Base-by-base conservation (phyloP, 1,139 yeast genomes). In the Meyerozyma elateridarum region DNA sequence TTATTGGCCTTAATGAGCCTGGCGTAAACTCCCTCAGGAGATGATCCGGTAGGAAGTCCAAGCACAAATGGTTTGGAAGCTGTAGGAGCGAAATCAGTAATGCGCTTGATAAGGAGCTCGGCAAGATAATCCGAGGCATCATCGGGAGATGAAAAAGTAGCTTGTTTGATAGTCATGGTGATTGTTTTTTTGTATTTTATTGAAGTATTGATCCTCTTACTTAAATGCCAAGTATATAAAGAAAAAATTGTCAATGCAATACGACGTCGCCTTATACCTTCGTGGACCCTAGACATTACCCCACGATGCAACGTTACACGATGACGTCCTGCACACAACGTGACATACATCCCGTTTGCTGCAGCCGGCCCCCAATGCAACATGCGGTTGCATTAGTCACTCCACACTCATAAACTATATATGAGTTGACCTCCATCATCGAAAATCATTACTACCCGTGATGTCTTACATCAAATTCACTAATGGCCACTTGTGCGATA, bases 31-130 rank as follows among this genome's bases (percentile, higher is more conserved):
- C 73, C 76, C 46, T 75, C 81, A 8, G 83, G 83, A 4, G 81
- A 74, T 4, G 82, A 76, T 1, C 84, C 83, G 1, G 84, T 77
- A 20, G 83, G 83, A 32, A 76, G 65, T 1, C 83, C 84, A 30
- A 76, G 50, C 2, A 77, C 78, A 51, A 73, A 77, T 5, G 82
- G 82, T 31, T 53, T 63, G 1, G 51, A 40, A 2, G 69, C 44
- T 9, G 78, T 63, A 8, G 83, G 80, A 2, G 40, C 47, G 41
- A 74, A 75, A 2, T 44, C 49, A 41, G 61, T 70, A 51, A 76
- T 76, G 35, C 52, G 55, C 33, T 51, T 41, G 20, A 72, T 61
- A 30, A 76, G 71, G 48, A 70, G 59, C 29, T 63, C 59, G 15
- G 81, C 81, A 34, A 75, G 69, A 40, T 57, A 67, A 19, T 52